A percentile compares a stretch with the other conserved stretches of the same genome.
phyloP scores from a whole-genome alignment of 2,329 filamentous ascomycete species.

The Apiospora saccharicola region DNA sequence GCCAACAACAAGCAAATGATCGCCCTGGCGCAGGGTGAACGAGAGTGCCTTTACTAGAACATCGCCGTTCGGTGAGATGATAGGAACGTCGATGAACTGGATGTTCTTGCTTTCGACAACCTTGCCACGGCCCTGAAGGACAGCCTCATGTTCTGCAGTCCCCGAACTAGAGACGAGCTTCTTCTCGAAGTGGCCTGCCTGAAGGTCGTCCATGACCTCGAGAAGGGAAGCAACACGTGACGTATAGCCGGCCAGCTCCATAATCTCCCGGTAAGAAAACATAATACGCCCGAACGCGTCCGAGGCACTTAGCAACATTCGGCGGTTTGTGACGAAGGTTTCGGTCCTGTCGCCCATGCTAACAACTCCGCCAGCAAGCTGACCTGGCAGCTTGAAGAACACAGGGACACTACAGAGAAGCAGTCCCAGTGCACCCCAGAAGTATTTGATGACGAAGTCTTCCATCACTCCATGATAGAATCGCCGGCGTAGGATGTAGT shows the following conservation, averaged over 20 bases:
- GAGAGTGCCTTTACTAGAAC: constrained; percentile 86
- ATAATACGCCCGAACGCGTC: constrained; percentile 96
- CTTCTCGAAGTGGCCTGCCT: constrained; percentile 92
- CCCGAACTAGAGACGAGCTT: constrained; percentile 90
- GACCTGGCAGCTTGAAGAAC: constrained; percentile 89
- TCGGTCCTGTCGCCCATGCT: constrained; percentile 76
- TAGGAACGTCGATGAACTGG: constrained; percentile 69
- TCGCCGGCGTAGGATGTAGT: constrained; percentile 86
- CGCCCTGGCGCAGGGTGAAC: constrained; percentile 84
- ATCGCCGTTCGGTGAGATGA: constrained; percentile 96
- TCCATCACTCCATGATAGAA: constrained; percentile 99
- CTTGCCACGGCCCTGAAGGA: constrained; percentile 82
- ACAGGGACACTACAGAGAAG: constrained; percentile 93
- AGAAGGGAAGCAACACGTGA: constrained; percentile 88
- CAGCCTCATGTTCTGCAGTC: constrained; percentile 80
- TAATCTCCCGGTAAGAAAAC: constrained; percentile 98
- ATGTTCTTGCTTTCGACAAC: constrained; percentile 74
- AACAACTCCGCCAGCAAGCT: constrained; percentile 52
- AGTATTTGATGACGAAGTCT: constrained; percentile 99
- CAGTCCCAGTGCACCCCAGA: constrained; percentile 94
- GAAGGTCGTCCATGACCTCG: constrained; percentile 93
- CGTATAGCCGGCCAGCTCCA: constrained; percentile 94
- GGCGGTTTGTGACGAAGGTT: constrained; percentile 90
- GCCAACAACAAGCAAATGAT: constrained; percentile 92
- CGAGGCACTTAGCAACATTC: constrained; percentile 90